A percentile compares a stretch with the other conserved stretches of the same genome.
Evolutionary conservation across 2,329 filamentous ascomycete genomes (phyloP).

Genomic region (Aureobasidium vineae): DNA sequence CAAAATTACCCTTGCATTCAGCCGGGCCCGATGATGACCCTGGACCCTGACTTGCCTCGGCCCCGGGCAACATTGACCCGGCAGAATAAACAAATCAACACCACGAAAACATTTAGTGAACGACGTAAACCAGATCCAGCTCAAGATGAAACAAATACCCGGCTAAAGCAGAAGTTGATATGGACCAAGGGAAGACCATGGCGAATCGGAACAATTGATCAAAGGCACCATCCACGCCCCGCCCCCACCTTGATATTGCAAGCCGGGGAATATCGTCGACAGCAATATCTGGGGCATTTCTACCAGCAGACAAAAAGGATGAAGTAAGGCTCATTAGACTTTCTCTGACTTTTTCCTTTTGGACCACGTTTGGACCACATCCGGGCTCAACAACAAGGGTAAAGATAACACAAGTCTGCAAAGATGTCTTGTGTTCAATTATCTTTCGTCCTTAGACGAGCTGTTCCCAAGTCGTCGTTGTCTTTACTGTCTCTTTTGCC

Average conservation of each 20-base stretch:
- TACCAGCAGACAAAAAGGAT: constrained; percentile 23
- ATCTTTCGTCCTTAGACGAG: constrained; percentile 8
- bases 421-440: constrained; percentile 18
- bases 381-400: not conserved
- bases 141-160: not conserved
- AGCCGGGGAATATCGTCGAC: constrained; percentile 16
- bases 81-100: constrained; percentile 13
- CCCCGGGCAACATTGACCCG: not conserved
- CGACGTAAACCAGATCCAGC: not conserved
- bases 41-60: constrained; percentile 6
- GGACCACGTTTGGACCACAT: not conserved
- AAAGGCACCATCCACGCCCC: not conserved
- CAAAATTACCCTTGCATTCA: constrained; percentile 19
- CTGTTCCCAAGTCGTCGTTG: not conserved
- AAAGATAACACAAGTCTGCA: not conserved
- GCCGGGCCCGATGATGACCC: constrained; percentile 12
- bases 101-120: not conserved
- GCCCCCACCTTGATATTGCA: constrained; percentile 20
- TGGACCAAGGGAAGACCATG: constrained; percentile 13
- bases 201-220: constrained; percentile 5
- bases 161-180: not conserved
- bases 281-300: constrained; percentile 2
- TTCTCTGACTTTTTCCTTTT: constrained; percentile 17
- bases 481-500: not conserved
- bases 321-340: constrained; percentile 16